These are phyloP conservation scores for Malassezia caprae DNA, from an alignment of 1,284 basidiomycete genomes.

Conservation along the genomic window DNA sequence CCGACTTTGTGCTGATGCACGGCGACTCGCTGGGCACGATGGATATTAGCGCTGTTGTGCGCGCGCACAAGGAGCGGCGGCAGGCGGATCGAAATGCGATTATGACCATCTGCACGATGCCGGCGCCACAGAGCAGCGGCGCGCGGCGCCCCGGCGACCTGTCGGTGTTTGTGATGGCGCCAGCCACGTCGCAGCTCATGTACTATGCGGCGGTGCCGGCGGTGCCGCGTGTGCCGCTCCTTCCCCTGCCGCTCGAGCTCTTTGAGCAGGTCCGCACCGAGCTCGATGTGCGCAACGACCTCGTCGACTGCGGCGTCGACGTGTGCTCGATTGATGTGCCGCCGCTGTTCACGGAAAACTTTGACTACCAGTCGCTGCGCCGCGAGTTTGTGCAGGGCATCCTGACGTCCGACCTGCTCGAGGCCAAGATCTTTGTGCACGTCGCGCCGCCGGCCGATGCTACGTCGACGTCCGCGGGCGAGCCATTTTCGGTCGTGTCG, in stretches of 20 bases:
- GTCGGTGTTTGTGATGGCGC: slow-evolving; percentile 33
- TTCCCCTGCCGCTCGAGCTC: slow-evolving; percentile 40
- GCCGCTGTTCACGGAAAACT: slow-evolving; percentile 95
- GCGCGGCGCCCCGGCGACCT: slow-evolving; percentile 29
- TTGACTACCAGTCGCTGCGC: slow-evolving; percentile 86
- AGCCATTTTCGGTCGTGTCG: slow-evolving; percentile 13
- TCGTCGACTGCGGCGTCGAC: slow-evolving; percentile 64
- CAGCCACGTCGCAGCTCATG: slow-evolving; percentile 43
- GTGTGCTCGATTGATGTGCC: slow-evolving; percentile 70
- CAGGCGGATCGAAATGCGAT: slow-evolving; percentile 81
- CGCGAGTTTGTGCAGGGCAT: slow-evolving; percentile 93
- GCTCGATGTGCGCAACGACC: slow-evolving; percentile 71
- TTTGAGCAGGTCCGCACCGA: slow-evolving; percentile 50
- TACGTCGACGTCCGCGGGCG: slow-evolving; percentile 60
- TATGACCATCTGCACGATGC: slow-evolving; percentile 59
- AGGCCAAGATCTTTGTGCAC: slow-evolving; percentile 86
- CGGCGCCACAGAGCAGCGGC: slow-evolving; percentile 18
- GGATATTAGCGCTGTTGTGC: slow-evolving; percentile 75
- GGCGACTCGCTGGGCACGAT: slow-evolving; percentile 91
- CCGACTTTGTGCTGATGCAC: slow-evolving; percentile 68
- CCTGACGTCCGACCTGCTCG: slow-evolving; percentile 83
- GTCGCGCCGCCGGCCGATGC: slow-evolving; percentile 53
- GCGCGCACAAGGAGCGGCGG: slow-evolving; percentile 75
- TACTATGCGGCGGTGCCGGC: slow-evolving; percentile 46
- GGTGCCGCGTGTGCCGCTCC: slow-evolving; percentile 26